Base-by-base conservation (phyloP, 2,329 filamentous ascomycete species). In the Phaeosphaeriaceae sp. region DNA sequence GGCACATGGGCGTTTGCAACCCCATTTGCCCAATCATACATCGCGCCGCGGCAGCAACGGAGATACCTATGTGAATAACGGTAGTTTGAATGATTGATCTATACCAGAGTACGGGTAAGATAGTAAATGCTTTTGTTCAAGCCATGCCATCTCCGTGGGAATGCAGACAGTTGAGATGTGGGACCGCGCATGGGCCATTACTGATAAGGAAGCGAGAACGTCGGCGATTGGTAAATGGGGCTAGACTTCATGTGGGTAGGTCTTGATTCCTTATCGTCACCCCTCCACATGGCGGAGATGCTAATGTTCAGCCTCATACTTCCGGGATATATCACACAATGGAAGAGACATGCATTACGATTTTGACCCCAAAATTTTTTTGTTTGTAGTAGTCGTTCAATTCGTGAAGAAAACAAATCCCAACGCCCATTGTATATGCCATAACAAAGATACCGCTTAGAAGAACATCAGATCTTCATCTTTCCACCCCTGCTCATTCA, bases 381-480 rank as follows among this genome's bases (percentile, higher is more conserved):
- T 33, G 6, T 33, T 9, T 8, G n/a, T 33, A 33, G n/a, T 9
- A 8, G 6, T 9, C 17, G 6, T 37, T 13, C 16, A 8, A 18
- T 21, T 20, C 18, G 16, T 12, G 18, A 37, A 37, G n/a, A 20
- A 33, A 18, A 15, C 18, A 13, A 1, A 36, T 17, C 18, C 18
- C 2, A 20, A 18, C 9, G 35, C 11, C 35, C 17, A 37, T 4
- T 33, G 35, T 28, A 42, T 4, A 18, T 11, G 11, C 30, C 41
- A 26, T 8, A 26, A 17, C 41, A 43, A 16, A 3, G 4, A 12
- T 18, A 30, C 33, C 33, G 2, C 16, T 17, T 54, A 94, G 66
- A 94, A 95, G 73, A 93, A 90, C 58, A 92, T 68, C 59, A 94
- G 64, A 67, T 92, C 84, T 12, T 86, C 82, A 53, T 90, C 86